Evolutionary conservation across 2,329 filamentous ascomycete genomes (phyloP).

Genomic region (Curvularia lunata): DNA sequence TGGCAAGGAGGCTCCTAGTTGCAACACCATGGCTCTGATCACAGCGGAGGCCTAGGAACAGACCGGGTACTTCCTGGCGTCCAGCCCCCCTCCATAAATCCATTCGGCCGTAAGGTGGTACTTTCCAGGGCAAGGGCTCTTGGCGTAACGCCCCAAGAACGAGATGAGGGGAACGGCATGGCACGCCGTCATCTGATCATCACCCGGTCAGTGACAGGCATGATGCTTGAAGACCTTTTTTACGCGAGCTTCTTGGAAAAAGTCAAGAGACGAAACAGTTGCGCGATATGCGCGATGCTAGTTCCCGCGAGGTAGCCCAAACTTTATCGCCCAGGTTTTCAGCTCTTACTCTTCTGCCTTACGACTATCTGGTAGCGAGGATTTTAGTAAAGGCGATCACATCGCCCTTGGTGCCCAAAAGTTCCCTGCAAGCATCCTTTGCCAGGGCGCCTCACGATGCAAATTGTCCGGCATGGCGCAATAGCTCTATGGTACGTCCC

Average conservation of each 20-base stretch:
- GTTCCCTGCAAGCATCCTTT: slow-evolving; percentile 2
- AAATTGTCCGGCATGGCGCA: slow-evolving; percentile 11
- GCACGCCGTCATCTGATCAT: slow-evolving; percentile 16
- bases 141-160: not conserved
- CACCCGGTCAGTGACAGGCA: slow-evolving; percentile 16
- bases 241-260: slow-evolving; percentile 13
- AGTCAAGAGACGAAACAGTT: slow-evolving; percentile 15
- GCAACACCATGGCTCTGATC: slow-evolving; percentile 1
- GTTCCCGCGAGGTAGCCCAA: slow-evolving; percentile 12
- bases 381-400: slow-evolving; percentile 12
- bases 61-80: not conserved
- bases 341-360: slow-evolving; percentile 10
- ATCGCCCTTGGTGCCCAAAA: not conserved
- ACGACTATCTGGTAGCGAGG: slow-evolving; percentile 10
- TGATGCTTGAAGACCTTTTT: slow-evolving; percentile 17
- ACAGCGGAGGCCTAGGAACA: not conserved
- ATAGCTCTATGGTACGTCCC: slow-evolving; percentile 8
- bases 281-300: slow-evolving; percentile 19
- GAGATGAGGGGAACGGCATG: slow-evolving; percentile 12
- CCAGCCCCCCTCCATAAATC: not conserved
- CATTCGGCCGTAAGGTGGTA: slow-evolving; percentile 7
- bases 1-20: slow-evolving; percentile 7
- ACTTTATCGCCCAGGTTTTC: slow-evolving; percentile 7
- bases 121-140: slow-evolving; percentile 5
- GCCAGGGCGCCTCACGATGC: slow-evolving; percentile 2